Evolutionary conservation across 2,329 filamentous ascomycete species (phyloP).

Genomic region (Dothiorella sarmentorum): DNA sequence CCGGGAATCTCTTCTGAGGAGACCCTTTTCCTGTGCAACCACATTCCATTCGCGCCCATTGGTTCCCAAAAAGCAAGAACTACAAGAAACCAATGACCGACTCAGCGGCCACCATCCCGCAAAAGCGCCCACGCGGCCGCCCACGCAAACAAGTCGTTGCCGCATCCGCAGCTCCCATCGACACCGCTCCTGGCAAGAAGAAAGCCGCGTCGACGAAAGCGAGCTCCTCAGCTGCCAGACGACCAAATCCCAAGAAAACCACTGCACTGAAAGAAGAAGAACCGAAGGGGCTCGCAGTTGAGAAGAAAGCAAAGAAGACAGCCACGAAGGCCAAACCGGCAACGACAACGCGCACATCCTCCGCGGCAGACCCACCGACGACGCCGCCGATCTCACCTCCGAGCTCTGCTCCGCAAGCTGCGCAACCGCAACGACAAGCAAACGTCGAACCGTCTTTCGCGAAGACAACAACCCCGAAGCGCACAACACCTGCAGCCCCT

Average conservation of each 20-base stretch:
- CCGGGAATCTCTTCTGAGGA: too few relatives aligned
- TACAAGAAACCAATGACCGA: not conserved
- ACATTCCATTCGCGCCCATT: too few relatives aligned
- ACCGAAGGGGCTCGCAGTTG: not conserved
- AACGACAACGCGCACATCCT: not conserved
- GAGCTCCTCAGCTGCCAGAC: not conserved
- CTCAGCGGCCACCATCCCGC: not conserved
- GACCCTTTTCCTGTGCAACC: too few relatives aligned
- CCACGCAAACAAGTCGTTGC: conserved; percentile 8
- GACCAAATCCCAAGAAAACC: not conserved
- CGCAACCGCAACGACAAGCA: not conserved
- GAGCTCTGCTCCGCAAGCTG: not conserved
- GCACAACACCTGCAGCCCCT: not conserved
- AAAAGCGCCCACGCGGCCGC: conserved; percentile 1
- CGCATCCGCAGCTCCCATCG: not conserved
- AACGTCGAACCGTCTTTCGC: not conserved
- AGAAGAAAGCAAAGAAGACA: not conserved
- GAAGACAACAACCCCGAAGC: not conserved
- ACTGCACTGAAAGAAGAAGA: not conserved
- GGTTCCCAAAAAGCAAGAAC: not conserved
- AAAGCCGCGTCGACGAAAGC: not conserved
- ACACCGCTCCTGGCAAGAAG: not conserved
- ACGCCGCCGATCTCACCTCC: not conserved
- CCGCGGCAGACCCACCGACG: not conserved
- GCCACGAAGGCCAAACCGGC: not conserved